Base-by-base conservation (phyloP, 2,329 filamentous ascomycete genomes). In the Incumbomyces lentus region DNA sequence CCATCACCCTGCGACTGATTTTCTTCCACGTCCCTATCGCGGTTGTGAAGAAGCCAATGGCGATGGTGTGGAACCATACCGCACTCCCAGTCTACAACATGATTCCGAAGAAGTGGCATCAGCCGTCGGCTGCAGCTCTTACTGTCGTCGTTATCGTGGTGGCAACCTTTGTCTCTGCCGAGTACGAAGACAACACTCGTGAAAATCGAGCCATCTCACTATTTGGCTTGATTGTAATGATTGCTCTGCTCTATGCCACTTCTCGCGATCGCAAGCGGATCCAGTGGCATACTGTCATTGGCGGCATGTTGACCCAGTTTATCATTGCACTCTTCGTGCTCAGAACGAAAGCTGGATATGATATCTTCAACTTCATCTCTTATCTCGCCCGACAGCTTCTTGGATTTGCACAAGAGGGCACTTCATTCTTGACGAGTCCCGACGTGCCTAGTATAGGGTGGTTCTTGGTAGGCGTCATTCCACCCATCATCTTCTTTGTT, bases 401-500 rank as follows among this genome's bases (percentile, higher is more conserved):
- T 4, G 78, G 82, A 19, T 95, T 87, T 57, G 84, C 89, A 18
- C 68, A 71, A 14, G 63, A 86, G 29, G 89, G 89, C 62, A 78
- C 85, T 0, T 62, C 64, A 0, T 95, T 95, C 70, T 65, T 95
- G 56, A 83, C 80, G 0, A 68, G 69, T 12, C 45, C 57, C 0
- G 62, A 64, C 2, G 64, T 64, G 38, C 6, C 69, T 72, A 5
- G 60, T 69, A 2, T 72, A 1, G 55, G 58, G 3, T 87, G 75
- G 76, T 95, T 94, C 75, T 72, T 95, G 52, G 73, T 83, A 41
- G 70, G 74, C 41, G 87, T 94, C 52, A 74, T 93, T n/a, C 87
- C 89, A 0, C 81, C 89, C 58, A 93, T 95, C 66, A 86, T 95
- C 69, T 95, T 95, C 78, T 95, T 95, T 78, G 84, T 95, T 49